Evolutionary conservation across 2,329 filamentous ascomycete genomes (phyloP).

Genomic region (Neocucurbitaria cava): DNA sequence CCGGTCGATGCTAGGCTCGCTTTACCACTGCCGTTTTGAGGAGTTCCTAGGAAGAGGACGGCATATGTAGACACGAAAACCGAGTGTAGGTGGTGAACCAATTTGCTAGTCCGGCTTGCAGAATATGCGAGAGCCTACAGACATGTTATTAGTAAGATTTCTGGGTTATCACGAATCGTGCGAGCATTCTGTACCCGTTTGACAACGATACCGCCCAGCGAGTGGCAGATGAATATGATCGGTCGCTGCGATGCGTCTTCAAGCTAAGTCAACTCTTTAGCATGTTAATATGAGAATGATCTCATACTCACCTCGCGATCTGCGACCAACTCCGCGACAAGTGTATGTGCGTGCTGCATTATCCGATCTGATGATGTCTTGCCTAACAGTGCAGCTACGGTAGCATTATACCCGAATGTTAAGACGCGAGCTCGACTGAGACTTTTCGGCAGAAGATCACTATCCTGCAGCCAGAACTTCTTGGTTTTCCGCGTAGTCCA

Average conservation of each 20-base stretch:
- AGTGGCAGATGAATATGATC: conserved; percentile 45
- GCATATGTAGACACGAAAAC: conserved; percentile 49
- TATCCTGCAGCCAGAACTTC: conserved; percentile 24
- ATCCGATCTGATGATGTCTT: conserved; percentile 13
- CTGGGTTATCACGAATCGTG: neutral
- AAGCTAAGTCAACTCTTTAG: conserved; percentile 13
- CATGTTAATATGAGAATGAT: conserved; percentile 18
- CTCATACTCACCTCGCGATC: conserved; percentile 29
- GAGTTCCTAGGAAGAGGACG: conserved; percentile 51
- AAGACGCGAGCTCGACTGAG: conserved; percentile 44
- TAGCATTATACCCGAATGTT: conserved; percentile 47
- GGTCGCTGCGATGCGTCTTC: conserved; percentile 22
- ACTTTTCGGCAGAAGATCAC: conserved; percentile 30
- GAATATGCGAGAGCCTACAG: conserved; percentile 49
- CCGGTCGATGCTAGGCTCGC: conserved; percentile 29
- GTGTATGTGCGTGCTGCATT: conserved; percentile 42
- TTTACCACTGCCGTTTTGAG: conserved; percentile 49
- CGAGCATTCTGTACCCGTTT: conserved; percentile 35
- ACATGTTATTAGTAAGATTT: conserved; percentile 2
- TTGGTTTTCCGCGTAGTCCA: conserved; percentile 27
- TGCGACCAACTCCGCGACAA: conserved; percentile 44
- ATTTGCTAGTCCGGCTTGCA: conserved; percentile 31
- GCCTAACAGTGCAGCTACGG: conserved; percentile 20
- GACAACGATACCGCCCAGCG: conserved; percentile 44
- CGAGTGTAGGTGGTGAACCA: conserved; percentile 38